Conservation (phyloP, 345 rosid genomes). For the Reutealis trisperma region DNA sequence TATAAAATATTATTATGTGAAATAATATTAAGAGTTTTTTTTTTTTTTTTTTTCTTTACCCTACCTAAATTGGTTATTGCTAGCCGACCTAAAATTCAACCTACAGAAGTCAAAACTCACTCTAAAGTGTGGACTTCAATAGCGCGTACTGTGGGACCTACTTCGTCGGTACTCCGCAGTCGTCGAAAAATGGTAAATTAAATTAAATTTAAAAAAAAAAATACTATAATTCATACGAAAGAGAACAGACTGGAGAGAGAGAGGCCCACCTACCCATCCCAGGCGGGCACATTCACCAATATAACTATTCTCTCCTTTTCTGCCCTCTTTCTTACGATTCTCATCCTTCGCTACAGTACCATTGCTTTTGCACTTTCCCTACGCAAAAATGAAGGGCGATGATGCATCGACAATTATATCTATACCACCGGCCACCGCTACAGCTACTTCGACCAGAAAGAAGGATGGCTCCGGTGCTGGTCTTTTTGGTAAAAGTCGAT, state of each 20-base stretch:
- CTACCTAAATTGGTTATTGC: no score
- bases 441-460: constrained; percentile 12
- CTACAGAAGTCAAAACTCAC: not conserved
- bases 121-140: not conserved
- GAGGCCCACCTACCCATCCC: not conserved
- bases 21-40: no score
- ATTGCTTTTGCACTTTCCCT: not conserved
- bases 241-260: not conserved
- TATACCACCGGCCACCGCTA: constrained; percentile 9
- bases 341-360: not conserved
- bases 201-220: no score
- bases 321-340: not conserved
- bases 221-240: no score
- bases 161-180: not conserved
- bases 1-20: no score
- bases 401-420: constrained; percentile 27
- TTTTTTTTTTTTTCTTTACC: no score
- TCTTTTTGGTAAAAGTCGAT: constrained; percentile 35
- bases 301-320: not conserved
- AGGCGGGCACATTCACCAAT: not conserved
- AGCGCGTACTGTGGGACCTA: not conserved
- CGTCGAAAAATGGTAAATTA: no score
- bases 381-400: constrained; percentile 33
- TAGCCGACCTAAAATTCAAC: no score
- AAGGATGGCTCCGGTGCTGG: constrained; percentile 23